These are phyloP conservation scores for Nemania sp. DNA, from an alignment of 2,329 filamentous ascomycete genomes.

Conservation along the genomic window DNA sequence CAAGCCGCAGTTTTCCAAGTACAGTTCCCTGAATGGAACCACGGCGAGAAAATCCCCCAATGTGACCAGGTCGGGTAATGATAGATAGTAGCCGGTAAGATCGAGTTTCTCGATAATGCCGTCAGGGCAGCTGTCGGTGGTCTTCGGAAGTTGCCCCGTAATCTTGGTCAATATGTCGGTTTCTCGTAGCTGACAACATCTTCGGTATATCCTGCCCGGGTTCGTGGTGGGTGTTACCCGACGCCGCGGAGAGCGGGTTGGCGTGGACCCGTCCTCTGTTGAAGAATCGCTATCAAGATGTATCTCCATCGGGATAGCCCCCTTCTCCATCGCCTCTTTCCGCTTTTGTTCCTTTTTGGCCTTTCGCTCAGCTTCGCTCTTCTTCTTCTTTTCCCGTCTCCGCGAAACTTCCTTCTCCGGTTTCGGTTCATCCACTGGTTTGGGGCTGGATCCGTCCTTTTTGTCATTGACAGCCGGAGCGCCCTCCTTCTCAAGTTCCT, in stretches of 20 bases:
- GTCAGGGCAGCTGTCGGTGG: slow-evolving; percentile 66
- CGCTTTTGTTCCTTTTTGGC: slow-evolving; percentile 89
- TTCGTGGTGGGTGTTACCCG: slow-evolving; percentile 82
- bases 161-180: slow-evolving; percentile 91
- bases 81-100: slow-evolving; percentile 81
- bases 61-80: slow-evolving; percentile 81
- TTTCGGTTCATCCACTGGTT: slow-evolving; percentile 40
- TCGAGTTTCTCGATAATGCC: slow-evolving; percentile 85
- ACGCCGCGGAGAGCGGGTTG: slow-evolving; percentile 49
- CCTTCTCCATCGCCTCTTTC: slow-evolving; percentile 84
- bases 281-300: slow-evolving; percentile 70
- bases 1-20: slow-evolving; percentile 85
- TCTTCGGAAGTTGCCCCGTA: slow-evolving; percentile 80
- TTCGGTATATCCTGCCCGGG: slow-evolving; percentile 87
- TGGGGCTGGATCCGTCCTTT: slow-evolving; percentile 35
- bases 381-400: slow-evolving; percentile 96
- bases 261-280: slow-evolving; percentile 40
- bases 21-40: slow-evolving; percentile 84
- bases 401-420: slow-evolving; percentile 56
- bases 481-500: slow-evolving; percentile 47
- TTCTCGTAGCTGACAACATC: slow-evolving; percentile 92
- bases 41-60: slow-evolving; percentile 93
- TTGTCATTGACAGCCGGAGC: slow-evolving; percentile 34
- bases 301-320: slow-evolving; percentile 82
- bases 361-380: slow-evolving; percentile 89